Evolutionary conservation across 2,329 filamentous ascomycete genomes (phyloP).

Genomic region (Cryphonectria parasitica): DNA sequence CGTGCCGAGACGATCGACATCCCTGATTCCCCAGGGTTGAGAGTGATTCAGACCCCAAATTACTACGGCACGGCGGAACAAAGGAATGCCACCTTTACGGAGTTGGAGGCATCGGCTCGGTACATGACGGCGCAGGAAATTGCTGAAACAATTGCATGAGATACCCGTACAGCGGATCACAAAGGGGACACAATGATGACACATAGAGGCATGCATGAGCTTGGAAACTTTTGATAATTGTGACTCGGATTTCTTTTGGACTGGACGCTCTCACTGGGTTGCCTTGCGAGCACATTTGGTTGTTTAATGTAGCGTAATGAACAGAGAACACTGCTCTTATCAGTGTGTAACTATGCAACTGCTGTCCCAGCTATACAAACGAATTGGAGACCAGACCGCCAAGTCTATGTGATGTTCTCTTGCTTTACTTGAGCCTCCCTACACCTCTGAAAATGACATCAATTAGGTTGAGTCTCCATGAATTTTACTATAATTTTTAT

Average conservation of each 20-base stretch:
- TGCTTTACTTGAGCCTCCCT: too few species aligned
- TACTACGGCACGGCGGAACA: slow-evolving; percentile 31
- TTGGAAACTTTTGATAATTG: background rate
- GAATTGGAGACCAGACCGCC: too few species aligned
- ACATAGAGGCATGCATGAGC: background rate
- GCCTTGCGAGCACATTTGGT: background rate
- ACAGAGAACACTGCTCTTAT: background rate
- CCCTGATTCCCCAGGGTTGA: slow-evolving; percentile 17
- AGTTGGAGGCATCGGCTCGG: slow-evolving; percentile 26
- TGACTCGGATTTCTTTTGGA: background rate
- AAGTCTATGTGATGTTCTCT: too few species aligned
- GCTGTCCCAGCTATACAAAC: too few species aligned
- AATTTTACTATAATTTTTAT: too few species aligned
- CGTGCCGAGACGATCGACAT: slow-evolving; percentile 29
- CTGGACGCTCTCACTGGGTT: background rate
- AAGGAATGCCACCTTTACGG: slow-evolving; percentile 28
- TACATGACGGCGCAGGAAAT: slow-evolving; percentile 31
- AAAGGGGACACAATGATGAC: background rate
- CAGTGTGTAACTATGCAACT: too few species aligned
- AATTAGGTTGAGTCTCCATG: too few species aligned
- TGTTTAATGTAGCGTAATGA: background rate
- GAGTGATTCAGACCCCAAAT: slow-evolving; percentile 28
- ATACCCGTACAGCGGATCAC: slow-evolving; percentile 3
- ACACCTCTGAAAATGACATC: too few species aligned
- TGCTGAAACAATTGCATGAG: slow-evolving; percentile 20